Percentiles rank a stretch among this genome's conserved stretches.
These are phyloP conservation scores for Glaciozyma antarctica DNA, from an alignment of 768 basidiomycete species.

Conservation along the genomic window DNA sequence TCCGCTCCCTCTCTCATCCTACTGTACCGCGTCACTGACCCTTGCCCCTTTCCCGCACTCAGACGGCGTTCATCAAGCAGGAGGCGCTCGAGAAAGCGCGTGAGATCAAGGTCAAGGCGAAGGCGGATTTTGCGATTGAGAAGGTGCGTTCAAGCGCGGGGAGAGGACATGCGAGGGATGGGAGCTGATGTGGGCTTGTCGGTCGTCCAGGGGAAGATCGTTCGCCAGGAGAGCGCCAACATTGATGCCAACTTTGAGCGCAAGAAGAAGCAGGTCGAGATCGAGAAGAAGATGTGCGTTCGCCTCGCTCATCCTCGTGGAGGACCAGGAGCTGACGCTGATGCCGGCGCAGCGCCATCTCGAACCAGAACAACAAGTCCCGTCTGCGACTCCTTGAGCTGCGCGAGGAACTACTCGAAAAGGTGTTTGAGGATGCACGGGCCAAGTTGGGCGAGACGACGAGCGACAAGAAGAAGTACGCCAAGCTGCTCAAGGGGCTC, in stretches of 20 bases:
- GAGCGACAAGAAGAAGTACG: constrained; percentile 59
- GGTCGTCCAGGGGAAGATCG: constrained; percentile 71
- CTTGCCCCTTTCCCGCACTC: not conserved
- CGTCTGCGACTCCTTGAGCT: constrained; percentile 80
- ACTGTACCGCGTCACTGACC: not conserved
- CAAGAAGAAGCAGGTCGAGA: constrained; percentile 86
- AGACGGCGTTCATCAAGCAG: constrained; percentile 96
- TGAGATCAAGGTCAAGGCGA: constrained; percentile 93
- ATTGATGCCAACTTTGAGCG: constrained; percentile 93
- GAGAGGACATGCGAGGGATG: not conserved
- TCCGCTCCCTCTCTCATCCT: constrained; percentile 39
- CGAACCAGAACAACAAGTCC: constrained; percentile 91
- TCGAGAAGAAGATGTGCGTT: constrained; percentile 88
- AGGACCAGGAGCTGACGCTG: not conserved
- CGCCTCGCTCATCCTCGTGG: not conserved
- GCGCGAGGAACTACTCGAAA: constrained; percentile 83
- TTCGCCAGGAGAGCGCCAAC: constrained; percentile 87
- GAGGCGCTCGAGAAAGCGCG: constrained; percentile 95
- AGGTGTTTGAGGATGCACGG: constrained; percentile 69
- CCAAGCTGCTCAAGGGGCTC: constrained; percentile 69
- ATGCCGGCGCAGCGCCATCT: constrained; percentile 60
- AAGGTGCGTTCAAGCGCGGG: constrained; percentile 49
- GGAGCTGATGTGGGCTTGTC: not conserved
- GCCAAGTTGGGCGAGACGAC: constrained; percentile 54
- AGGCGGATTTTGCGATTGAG: constrained; percentile 98